Conservation (phyloP, 73 alveolate genomes). For the Symbiodinium natans region DNA sequence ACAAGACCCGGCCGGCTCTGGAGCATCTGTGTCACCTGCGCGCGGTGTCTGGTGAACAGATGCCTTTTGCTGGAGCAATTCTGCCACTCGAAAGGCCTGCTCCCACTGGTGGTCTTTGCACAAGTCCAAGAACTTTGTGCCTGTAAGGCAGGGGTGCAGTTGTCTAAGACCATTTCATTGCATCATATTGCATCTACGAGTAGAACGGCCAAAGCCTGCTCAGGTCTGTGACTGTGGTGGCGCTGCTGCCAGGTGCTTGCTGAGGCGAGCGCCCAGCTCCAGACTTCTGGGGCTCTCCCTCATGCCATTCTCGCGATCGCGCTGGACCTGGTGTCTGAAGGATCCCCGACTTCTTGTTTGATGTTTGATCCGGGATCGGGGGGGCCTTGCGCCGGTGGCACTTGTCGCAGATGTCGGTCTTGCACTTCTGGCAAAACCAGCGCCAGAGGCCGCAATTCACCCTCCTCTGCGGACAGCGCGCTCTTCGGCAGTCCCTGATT, state of each 20-base stretch:
- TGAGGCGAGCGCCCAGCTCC: not conserved
- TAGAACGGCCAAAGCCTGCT: too few relatives aligned
- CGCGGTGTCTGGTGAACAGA: too few relatives aligned
- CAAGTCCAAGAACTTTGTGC: conserved; percentile 26
- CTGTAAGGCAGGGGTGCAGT: too few relatives aligned
- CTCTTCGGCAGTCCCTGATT: too few relatives aligned
- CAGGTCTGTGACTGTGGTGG: too few relatives aligned
- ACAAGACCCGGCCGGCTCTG: conserved; percentile 35
- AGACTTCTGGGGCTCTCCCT: conserved; percentile 46
- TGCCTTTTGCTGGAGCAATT: too few relatives aligned
- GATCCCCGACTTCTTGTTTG: not conserved
- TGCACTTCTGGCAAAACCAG: conserved; percentile 67
- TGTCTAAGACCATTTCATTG: too few relatives aligned
- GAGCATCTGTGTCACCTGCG: conserved; percentile 33
- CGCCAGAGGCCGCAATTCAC: conserved; percentile 54
- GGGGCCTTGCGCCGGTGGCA: conserved; percentile 64
- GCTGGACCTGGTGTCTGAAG: conserved; percentile 27
- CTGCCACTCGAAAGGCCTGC: not conserved
- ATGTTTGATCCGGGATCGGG: too few relatives aligned
- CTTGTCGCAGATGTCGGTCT: conserved; percentile 41
- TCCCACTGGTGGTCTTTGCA: conserved; percentile 93
- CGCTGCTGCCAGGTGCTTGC: not conserved
- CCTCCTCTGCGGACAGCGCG: not conserved
- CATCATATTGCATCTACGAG: too few relatives aligned
- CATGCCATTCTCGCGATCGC: conserved; percentile 57